Base-by-base conservation (phyloP, 148 eudicot species). In the Hydrangea macrophylla region DNA sequence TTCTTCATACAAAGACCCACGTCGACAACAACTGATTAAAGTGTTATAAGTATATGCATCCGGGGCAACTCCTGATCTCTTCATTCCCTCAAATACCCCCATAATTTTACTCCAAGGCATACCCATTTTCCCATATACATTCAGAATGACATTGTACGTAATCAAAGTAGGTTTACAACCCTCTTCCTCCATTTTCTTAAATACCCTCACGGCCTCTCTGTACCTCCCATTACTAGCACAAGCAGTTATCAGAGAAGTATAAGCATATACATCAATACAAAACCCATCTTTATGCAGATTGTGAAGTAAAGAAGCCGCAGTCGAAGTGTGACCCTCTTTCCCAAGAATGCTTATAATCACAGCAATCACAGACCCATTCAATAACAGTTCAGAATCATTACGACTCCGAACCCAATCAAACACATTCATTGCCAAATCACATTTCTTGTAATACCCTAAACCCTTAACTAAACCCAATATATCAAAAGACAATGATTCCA, bases 41-140 rank as follows among this genome's bases (percentile, higher is more conserved):
- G 98, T 93, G 76, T 93, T 93, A 75, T 83, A 93, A 0, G 98
- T 90, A 69, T 88, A 90, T 63, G 80, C 82, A 85, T 93, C 96
- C 0, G 93, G 90, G 6, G 53, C 73, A 78, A 93, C 75, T 55
- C 90, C 90, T n/a, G 75, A 79, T 54, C 61, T 70, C 82, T 80
- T 90, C 96, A 93, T 93, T 30, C 62, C 72, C 32, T 88, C 83
- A 69, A 90, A 71, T 39, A 86, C 65, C 25, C 68, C 75, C 39
- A 50, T 65, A 63, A 93, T 78, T 37, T 81, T 85, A 76, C 53
- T 65, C 98, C 96, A 93, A 32, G 98, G 90, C 85, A 79, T 81
- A 20, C 96, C 89, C 96, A 93, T 90, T 70, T 93, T 93, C 70
- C 96, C 96, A 76, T 82, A 87, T 36, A 83, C 96, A 79, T 81